A percentile compares a stretch with the other conserved stretches of the same genome.
Evolutionary conservation across 2,329 filamentous ascomycete species (phyloP).

Genomic region (Fusarium anguioides): DNA sequence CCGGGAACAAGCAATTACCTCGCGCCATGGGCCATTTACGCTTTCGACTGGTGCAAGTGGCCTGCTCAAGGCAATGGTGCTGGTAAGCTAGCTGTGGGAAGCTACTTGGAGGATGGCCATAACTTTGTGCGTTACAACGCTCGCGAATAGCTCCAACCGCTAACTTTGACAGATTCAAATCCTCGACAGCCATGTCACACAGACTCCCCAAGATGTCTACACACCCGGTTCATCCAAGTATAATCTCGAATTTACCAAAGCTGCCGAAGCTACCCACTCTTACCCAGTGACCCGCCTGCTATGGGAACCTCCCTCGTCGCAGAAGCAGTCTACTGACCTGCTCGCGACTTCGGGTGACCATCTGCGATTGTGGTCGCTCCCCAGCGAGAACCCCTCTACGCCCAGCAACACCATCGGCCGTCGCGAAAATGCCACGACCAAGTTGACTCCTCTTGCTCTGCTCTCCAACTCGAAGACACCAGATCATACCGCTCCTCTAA

Average conservation of each 20-base stretch:
- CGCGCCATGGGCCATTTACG: slow-evolving; percentile 94
- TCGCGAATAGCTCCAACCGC: not conserved
- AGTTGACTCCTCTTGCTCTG: slow-evolving; percentile 90
- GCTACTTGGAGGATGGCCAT: slow-evolving; percentile 96
- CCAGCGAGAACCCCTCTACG: slow-evolving; percentile 69
- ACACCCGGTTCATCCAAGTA: slow-evolving; percentile 77
- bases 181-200: slow-evolving; percentile 83
- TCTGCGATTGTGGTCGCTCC: slow-evolving; percentile 91
- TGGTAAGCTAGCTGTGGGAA: slow-evolving; percentile 93
- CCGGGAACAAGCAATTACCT: slow-evolving; percentile 89
- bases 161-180: slow-evolving; percentile 83
- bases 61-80: slow-evolving; percentile 81
- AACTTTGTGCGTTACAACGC: slow-evolving; percentile 77
- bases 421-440: slow-evolving; percentile 71
- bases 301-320: slow-evolving; percentile 94
- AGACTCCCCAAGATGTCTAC: slow-evolving; percentile 75
- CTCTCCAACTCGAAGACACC: slow-evolving; percentile 98
- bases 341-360: slow-evolving; percentile 96
- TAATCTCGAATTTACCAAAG: slow-evolving; percentile 88
- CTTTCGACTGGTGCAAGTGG: slow-evolving; percentile 99
- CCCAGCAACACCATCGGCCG: slow-evolving; percentile 76
- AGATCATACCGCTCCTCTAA: slow-evolving; percentile 95
- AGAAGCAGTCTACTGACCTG: slow-evolving; percentile 95
- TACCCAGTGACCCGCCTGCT: slow-evolving; percentile 95
- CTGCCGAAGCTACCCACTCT: slow-evolving; percentile 96